Percentiles rank a stretch among this genome's conserved stretches.
These are phyloP conservation scores for Lipomyces chichibuensis DNA, from an alignment of 805 yeast species.

Conservation along the genomic window DNA sequence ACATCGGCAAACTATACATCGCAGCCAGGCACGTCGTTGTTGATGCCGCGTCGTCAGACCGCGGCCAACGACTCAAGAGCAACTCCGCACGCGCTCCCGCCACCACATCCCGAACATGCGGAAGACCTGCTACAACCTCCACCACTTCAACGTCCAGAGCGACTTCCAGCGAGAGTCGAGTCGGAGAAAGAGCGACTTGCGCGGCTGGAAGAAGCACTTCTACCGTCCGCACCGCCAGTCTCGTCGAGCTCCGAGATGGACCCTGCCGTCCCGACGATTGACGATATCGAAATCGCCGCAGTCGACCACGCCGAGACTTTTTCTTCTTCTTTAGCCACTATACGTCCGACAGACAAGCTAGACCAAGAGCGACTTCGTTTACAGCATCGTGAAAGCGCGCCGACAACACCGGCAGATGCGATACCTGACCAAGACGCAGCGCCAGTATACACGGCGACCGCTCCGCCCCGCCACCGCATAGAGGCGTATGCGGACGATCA, in stretches of 20 bases:
- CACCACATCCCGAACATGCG: conserved; percentile 3
- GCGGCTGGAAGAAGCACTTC: conserved; percentile 58
- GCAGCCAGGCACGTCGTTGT: neutral
- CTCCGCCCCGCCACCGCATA: conserved; percentile 17
- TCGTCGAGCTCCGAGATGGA: neutral
- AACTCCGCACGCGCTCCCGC: conserved; percentile 6
- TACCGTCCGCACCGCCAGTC: conserved; percentile 60
- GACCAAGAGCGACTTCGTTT: conserved; percentile 29
- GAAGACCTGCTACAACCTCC: conserved; percentile 29
- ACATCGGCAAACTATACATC: neutral
- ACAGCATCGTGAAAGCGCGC: conserved; percentile 19
- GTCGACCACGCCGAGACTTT: neutral
- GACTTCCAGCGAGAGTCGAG: conserved; percentile 18
- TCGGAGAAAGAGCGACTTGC: conserved; percentile 63
- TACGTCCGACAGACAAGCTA: conserved; percentile 17
- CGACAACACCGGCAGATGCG: neutral
- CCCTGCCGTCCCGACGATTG: conserved; percentile 19
- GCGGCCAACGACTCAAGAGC: neutral
- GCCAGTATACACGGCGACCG: conserved; percentile 22
- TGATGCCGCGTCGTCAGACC: neutral
- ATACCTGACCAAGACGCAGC: conserved; percentile 4
- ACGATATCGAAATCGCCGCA: conserved; percentile 6
- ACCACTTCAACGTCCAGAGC: neutral
- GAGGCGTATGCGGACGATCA: conserved; percentile 11
- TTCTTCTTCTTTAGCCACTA: neutral